Evolutionary conservation across 495 filamentous ascomycete species (phyloP), one percentile per base, ranked within the genome.

Genomic region (Penicillium robsamsonii): DNA sequence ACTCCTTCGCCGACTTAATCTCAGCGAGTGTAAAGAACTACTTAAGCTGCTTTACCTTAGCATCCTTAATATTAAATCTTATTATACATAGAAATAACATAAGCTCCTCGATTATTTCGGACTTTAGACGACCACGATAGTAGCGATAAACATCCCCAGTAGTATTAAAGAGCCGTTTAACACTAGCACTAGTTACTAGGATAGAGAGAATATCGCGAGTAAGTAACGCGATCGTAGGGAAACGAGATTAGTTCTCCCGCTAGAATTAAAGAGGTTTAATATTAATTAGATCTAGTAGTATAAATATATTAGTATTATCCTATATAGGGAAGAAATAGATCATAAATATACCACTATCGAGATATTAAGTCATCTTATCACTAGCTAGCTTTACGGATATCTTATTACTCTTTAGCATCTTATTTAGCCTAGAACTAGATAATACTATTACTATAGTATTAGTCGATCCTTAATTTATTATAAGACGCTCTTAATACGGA

Each of bases 61-160:
- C 1, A 4, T 43, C 12, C 27, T 53, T 40, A 43, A 20, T 8
- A 30, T 31, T 29, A 30, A 42, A 52, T 30, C 37, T 41, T 52
- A 29, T 41, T 13, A 17, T 30, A 52, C 18, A 53, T 18, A 53
- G 33, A 42, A 53, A 44, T 20, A 53, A 22, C 18, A 53, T 53
- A 13, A 44, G 27, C 15, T 44, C 24, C 18, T 53, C 1, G 10
- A 53, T 53, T 22, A 11, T 37, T 17, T 24, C 3, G 10, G 10
- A 30, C 2, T 53, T 45, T 35, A 46, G 2, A 24, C 17, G 9
- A 31, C 29, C 7, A 10, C 7, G 7, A 8, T 8, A 8, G 8
- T 31, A 31, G 8, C 10, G 29, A 31, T 10, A 31, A 11, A 31
- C 7, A 31, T 31, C 29, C 8, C 7, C 1, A 31, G 29, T 3